These are phyloP conservation scores for Penicillium bovifimosum DNA, from an alignment of 495 filamentous ascomycete species.

Conservation along the genomic window DNA sequence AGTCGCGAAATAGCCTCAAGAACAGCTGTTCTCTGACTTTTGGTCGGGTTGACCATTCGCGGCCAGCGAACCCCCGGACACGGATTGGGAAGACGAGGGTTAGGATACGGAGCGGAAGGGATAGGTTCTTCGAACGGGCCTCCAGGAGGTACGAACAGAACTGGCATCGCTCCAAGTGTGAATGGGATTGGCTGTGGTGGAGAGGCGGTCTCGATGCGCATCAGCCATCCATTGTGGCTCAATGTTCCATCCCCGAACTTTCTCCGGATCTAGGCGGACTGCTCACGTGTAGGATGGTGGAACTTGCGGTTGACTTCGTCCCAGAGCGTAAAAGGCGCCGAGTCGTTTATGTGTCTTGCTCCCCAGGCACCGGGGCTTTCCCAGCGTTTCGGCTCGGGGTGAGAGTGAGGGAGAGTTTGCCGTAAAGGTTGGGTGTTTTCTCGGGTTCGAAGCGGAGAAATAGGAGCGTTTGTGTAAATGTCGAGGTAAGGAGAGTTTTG, in stretches of 20 bases:
- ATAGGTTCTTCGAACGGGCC: conserved; percentile 5
- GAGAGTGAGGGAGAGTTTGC: conserved; percentile 1
- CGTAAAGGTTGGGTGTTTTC: background rate
- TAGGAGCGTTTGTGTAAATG: background rate
- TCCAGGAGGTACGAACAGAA: conserved; percentile 17
- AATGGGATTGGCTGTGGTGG: conserved; percentile 23
- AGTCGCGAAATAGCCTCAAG: conserved; percentile 18
- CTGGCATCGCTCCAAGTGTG: conserved; percentile 26
- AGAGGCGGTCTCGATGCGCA: conserved; percentile 20
- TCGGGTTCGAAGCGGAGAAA: background rate
- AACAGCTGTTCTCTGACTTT: conserved; percentile 14
- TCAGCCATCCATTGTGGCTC: conserved; percentile 15
- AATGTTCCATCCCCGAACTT: conserved; percentile 19
- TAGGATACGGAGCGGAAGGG: conserved; percentile 14
- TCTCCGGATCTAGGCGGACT: conserved; percentile 14
- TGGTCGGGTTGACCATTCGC: conserved; percentile 16
- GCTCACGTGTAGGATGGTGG: conserved; percentile 8
- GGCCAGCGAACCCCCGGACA: conserved; percentile 22
- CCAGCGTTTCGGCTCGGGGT: conserved; percentile 12
- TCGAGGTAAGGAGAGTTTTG: too few species aligned
- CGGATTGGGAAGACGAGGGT: conserved; percentile 20
- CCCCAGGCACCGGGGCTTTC: conserved; percentile 11
- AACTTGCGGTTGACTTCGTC: conserved; percentile 5
- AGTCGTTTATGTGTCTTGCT: conserved; percentile 10
- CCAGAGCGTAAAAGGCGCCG: conserved; percentile 15